phyloP scores from a whole-genome alignment of 257 asterid species.

The Fraxinus cuspidata region DNA sequence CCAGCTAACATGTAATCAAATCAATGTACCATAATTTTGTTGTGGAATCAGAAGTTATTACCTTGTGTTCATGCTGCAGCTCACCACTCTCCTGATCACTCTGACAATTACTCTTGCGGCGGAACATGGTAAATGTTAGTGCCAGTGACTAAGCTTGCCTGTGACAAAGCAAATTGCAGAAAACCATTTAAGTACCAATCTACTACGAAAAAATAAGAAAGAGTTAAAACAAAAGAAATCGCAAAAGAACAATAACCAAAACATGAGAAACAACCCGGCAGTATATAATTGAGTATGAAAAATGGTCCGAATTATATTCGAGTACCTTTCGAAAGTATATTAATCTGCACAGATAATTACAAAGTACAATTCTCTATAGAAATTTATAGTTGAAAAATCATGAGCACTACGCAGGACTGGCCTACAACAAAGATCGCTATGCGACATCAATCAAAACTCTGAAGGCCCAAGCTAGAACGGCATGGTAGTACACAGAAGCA shows the following conservation, averaged over 20 bases:
- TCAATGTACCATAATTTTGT: not conserved
- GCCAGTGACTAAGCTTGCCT: conserved; percentile 25
- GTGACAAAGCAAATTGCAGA: not conserved
- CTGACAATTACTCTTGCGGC: conserved; percentile 55
- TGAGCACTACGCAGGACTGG: not conserved
- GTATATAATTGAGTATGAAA: not conserved
- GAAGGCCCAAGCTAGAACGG: not conserved
- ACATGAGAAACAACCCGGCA: not conserved
- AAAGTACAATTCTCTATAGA: not conserved
- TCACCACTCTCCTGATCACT: conserved; percentile 54
- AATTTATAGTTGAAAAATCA: not conserved
- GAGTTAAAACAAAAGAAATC: not conserved
- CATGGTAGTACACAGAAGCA: not conserved
- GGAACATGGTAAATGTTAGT: conserved; percentile 52
- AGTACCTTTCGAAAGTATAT: not conserved
- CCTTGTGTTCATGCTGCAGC: conserved; percentile 64
- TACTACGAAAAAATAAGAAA: conserved; percentile 13
- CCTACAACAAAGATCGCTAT: not conserved
- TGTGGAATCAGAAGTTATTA: conserved; percentile 24
- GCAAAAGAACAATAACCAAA: not conserved
- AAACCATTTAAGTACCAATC: conserved; percentile 6
- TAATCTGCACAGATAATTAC: not conserved
- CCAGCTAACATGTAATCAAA: not conserved
- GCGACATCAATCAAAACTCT: not conserved
- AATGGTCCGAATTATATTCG: not conserved